phyloP scores from a whole-genome alignment of 2,329 filamentous ascomycete genomes.

The Ciborinia camelliae region DNA sequence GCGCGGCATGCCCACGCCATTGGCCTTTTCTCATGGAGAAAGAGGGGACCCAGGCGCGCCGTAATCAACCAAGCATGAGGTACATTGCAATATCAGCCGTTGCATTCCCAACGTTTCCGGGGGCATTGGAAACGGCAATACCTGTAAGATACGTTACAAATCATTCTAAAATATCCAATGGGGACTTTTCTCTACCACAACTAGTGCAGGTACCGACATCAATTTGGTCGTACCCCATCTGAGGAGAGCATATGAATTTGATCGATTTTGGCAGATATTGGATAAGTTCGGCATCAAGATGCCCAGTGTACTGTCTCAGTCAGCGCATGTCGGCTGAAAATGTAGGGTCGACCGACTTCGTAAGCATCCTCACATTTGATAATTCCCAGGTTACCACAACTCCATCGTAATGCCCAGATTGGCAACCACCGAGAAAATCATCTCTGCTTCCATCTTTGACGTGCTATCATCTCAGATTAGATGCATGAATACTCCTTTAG shows the following conservation, averaged over 20 bases:
- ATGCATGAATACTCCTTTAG: neutral
- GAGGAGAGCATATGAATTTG: constrained; percentile 58
- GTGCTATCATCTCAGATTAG: neutral
- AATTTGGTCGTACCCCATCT: constrained; percentile 81
- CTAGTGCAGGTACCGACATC: constrained; percentile 67
- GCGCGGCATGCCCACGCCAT: constrained; percentile 55
- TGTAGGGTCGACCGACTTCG: neutral
- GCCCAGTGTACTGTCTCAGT: constrained; percentile 43
- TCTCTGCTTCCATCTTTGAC: neutral
- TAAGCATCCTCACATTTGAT: neutral
- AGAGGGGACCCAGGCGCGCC: constrained; percentile 58
- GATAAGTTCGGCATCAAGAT: constrained; percentile 66
- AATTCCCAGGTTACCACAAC: no score
- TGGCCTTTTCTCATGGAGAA: constrained; percentile 57
- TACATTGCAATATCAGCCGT: constrained; percentile 79
- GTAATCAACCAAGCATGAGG: constrained; percentile 72
- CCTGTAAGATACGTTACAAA: constrained; percentile 37
- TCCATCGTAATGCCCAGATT: neutral
- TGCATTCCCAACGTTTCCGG: constrained; percentile 71
- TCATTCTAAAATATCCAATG: neutral
- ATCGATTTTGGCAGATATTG: constrained; percentile 49
- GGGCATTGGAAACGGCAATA: constrained; percentile 72
- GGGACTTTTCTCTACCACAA: constrained; percentile 6
- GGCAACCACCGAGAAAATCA: neutral
- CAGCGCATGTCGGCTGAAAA: no score